phyloP scores from a whole-genome alignment of 495 filamentous ascomycete species.

The Aspergillus carlsbadensis region DNA sequence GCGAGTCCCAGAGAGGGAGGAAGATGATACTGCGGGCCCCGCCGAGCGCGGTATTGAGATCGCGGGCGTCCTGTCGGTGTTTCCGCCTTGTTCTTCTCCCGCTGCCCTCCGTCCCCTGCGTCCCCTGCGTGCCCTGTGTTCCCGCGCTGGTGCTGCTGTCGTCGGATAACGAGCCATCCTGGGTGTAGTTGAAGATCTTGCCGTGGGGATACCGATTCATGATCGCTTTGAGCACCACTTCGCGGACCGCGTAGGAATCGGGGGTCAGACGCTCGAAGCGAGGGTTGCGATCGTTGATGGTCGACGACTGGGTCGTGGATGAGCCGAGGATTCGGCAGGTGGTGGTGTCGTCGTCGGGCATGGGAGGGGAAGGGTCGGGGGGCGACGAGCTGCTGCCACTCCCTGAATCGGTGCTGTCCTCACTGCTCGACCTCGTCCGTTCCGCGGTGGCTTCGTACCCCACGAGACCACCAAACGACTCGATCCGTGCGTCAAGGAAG shows the following conservation, averaged over 20 bases:
- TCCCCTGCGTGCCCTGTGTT: too few relatives aligned
- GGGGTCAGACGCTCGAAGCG: too few relatives aligned
- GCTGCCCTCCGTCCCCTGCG: too few relatives aligned
- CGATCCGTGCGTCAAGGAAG: constrained; percentile 47
- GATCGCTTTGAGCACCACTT: constrained; percentile 18
- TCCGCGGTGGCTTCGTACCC: constrained; percentile 10
- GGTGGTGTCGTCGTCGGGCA: neutral
- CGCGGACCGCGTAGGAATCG: constrained; percentile 21
- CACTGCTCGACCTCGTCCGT: constrained; percentile 12
- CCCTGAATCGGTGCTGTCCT: constrained; percentile 19
- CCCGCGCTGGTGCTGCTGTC: constrained; percentile 14
- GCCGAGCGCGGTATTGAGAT: constrained; percentile 23
- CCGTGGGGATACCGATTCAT: constrained; percentile 58
- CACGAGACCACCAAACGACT: constrained; percentile 16
- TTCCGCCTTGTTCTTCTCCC: constrained; percentile 14
- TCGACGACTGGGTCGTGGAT: constrained; percentile 19
- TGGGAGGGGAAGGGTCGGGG: neutral
- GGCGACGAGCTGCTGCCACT: neutral
- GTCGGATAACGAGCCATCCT: constrained; percentile 28
- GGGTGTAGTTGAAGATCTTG: constrained; percentile 58
- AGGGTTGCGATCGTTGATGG: constrained; percentile 14
- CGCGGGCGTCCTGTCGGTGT: constrained; percentile 20
- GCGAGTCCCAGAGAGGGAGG: constrained; percentile 60
- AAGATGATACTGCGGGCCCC: constrained; percentile 25
- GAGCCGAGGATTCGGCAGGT: constrained; percentile 18